Conservation (phyloP, 495 filamentous ascomycete genomes). For the Daldinia concentrica region DNA sequence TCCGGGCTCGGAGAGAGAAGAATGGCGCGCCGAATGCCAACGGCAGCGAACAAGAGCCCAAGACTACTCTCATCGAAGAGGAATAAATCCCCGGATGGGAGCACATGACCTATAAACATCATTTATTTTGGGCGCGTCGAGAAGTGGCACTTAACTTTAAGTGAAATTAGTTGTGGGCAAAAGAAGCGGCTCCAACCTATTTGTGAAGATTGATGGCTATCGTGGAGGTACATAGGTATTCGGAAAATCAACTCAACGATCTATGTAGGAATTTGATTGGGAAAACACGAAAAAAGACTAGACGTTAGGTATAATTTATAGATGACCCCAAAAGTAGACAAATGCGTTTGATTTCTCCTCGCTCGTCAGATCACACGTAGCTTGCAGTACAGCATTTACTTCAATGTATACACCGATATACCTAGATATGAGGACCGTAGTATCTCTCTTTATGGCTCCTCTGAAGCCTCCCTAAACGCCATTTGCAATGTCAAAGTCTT, state of each 20-base stretch:
- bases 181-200: neutral
- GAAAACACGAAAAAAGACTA: neutral
- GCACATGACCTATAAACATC: neutral
- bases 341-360: neutral
- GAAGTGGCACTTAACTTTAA: neutral
- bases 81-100: constrained; percentile 44
- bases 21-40: constrained; percentile 43
- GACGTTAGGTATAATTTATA: constrained; percentile 2
- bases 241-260: constrained; percentile 11
- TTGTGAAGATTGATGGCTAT: neutral
- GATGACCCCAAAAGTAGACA: neutral
- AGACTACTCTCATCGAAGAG: constrained; percentile 55
- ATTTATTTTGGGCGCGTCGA: neutral
- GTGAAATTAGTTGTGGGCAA: neutral
- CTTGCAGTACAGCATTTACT: neutral
- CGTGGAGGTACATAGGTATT: constrained; percentile 8
- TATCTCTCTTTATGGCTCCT: neutral
- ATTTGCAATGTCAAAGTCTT: neutral
- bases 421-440: neutral
- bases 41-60: constrained; percentile 37
- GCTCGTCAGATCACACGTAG: neutral
- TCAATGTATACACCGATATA: neutral
- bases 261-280: constrained; percentile 12
- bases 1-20: constrained; percentile 74
- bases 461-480: neutral